phyloP scores from a whole-genome alignment of 2,329 filamentous ascomycete species.

The Paecilomyces formosus region DNA sequence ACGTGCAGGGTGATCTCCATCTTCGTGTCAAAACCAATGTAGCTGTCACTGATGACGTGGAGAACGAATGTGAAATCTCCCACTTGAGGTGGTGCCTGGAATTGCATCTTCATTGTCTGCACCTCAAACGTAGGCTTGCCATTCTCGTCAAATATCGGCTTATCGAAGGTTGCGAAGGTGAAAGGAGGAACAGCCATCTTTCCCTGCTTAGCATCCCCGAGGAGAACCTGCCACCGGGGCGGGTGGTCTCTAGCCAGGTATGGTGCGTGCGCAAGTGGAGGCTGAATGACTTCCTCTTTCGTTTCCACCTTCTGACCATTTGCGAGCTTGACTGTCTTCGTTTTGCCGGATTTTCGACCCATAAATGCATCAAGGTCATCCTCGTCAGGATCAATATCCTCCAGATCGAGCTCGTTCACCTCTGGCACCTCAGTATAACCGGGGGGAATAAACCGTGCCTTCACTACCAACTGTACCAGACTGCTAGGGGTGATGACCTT shows the following conservation, averaged over 20 bases:
- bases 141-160: constrained; percentile 70
- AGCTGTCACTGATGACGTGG: constrained; percentile 90
- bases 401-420: constrained; percentile 70
- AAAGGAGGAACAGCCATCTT: constrained; percentile 96
- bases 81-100: constrained; percentile 84
- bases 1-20: constrained; percentile 84
- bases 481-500: constrained; percentile 86
- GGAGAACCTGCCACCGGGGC: constrained; percentile 88
- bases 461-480: constrained; percentile 88
- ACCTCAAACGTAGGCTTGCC: constrained; percentile 89
- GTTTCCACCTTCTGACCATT: constrained; percentile 46
- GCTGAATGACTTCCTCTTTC: constrained; percentile 59
- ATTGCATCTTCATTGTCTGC: constrained; percentile 95
- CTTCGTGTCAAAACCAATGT: constrained; percentile 88
- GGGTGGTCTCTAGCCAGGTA: constrained; percentile 85
- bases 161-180: constrained; percentile 88
- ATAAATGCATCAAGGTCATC: constrained; percentile 81
- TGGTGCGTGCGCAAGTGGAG: constrained; percentile 82
- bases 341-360: constrained; percentile 59
- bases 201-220: constrained; percentile 87
- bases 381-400: constrained; percentile 88
- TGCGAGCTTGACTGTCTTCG: constrained; percentile 56
- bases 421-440: constrained; percentile 67
- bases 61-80: constrained; percentile 93
- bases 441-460: constrained; percentile 87